These are phyloP conservation scores for Grifola frondosa DNA, from an alignment of 1,284 basidiomycete genomes.

Conservation along the genomic window DNA sequence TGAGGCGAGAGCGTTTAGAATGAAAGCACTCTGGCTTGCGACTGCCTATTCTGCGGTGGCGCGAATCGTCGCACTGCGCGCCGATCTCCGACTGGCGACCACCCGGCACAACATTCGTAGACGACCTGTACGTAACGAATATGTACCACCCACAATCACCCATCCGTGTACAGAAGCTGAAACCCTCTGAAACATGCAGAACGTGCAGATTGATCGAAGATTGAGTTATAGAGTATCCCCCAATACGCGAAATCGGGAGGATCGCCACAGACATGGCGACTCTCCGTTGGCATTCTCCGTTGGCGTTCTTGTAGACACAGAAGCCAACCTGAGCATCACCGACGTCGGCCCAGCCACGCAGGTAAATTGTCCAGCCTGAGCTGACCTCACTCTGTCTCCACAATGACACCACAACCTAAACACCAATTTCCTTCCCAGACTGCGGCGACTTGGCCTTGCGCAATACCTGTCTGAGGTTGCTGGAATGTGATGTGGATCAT, in stretches of 20 bases:
- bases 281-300: too few relatives aligned
- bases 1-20: neutral
- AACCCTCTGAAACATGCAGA: too few relatives aligned
- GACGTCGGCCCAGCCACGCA: conserved; percentile 2
- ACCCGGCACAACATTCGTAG: conserved; percentile 8
- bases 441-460: conserved; percentile 78
- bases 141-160: too few relatives aligned
- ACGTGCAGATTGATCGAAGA: conserved; percentile 23
- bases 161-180: too few relatives aligned
- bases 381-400: conserved; percentile 6
- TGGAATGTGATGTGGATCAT: conserved; percentile 50
- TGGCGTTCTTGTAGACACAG: too few relatives aligned
- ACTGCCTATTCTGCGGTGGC: conserved; percentile 22
- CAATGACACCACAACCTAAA: conserved; percentile 80
- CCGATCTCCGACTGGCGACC: conserved; percentile 13
- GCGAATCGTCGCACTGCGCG: conserved; percentile 13
- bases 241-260: too few relatives aligned
- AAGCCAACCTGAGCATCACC: too few relatives aligned
- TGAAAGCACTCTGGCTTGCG: conserved; percentile 3
- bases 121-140: conserved; percentile 21
- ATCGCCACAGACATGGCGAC: too few relatives aligned
- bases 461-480: conserved; percentile 66
- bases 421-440: conserved; percentile 79
- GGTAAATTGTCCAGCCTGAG: neutral
- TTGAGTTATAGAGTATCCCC: conserved; percentile 24